These are phyloP conservation scores for Cerrena zonata DNA, from an alignment of 1,284 basidiomycete genomes.

Conservation along the genomic window DNA sequence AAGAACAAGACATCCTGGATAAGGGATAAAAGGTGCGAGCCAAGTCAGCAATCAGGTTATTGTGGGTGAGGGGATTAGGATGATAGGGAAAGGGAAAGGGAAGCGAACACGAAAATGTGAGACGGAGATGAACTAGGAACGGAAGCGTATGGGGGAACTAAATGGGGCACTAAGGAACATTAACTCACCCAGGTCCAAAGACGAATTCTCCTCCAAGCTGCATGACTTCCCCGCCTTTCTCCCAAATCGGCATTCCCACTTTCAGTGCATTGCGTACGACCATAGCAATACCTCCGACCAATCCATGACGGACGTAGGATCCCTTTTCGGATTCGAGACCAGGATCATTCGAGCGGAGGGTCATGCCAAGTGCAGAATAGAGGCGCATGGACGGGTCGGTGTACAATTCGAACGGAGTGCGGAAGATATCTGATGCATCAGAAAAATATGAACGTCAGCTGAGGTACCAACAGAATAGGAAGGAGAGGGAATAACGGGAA, in stretches of 20 bases:
- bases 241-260: constrained; percentile 72
- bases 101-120: neutral
- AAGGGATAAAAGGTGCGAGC: no score
- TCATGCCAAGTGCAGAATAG: constrained; percentile 76
- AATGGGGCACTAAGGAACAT: neutral
- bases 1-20: constrained; percentile 56
- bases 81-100: constrained; percentile 1
- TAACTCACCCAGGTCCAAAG: constrained; percentile 65
- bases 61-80: neutral
- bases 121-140: no score
- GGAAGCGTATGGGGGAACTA: no score
- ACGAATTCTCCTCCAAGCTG: constrained; percentile 89
- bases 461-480: neutral
- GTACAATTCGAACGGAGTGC: constrained; percentile 59
- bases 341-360: constrained; percentile 41
- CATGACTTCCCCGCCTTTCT: constrained; percentile 68
- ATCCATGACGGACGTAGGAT: constrained; percentile 60
- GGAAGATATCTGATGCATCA: constrained; percentile 52
- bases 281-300: constrained; percentile 61
- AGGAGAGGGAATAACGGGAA: neutral
- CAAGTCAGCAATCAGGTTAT: no score
- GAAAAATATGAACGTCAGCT: constrained; percentile 8
- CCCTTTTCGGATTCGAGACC: constrained; percentile 45
- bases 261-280: constrained; percentile 63
- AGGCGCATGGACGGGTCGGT: constrained; percentile 72